These are phyloP conservation scores for Ogataea pignaliae DNA, from an alignment of 805 yeast species.

Conservation along the genomic window DNA sequence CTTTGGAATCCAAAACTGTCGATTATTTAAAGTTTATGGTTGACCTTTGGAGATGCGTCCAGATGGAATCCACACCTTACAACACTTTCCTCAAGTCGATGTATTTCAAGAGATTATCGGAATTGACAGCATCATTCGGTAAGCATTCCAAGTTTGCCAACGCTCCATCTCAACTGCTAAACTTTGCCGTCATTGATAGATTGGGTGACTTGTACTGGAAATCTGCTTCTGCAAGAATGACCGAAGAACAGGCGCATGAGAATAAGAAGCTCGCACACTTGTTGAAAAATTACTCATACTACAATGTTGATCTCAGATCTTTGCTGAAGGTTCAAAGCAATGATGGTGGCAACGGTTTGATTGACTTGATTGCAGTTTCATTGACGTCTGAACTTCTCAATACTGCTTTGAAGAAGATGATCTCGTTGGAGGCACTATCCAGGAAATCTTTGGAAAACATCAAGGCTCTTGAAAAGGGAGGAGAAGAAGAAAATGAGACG, in stretches of 20 bases:
- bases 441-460: not conserved
- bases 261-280: constrained; percentile 7
- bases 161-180: constrained; percentile 4
- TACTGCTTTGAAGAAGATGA: constrained; percentile 14
- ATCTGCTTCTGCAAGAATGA: constrained; percentile 3
- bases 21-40: constrained; percentile 1
- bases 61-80: constrained; percentile 6
- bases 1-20: not conserved
- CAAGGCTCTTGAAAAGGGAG: not conserved
- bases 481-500: too few relatives aligned
- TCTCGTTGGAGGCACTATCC: constrained; percentile 12
- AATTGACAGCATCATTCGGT: constrained; percentile 4
- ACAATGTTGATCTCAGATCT: constrained; percentile 6
- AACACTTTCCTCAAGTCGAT: constrained; percentile 21
- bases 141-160: constrained; percentile 1
- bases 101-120: constrained; percentile 14
- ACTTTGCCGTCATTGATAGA: constrained; percentile 11
- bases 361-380: constrained; percentile 8
- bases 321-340: constrained; percentile 1
- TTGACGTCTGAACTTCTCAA: constrained; percentile 10
- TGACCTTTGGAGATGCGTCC: constrained; percentile 6
- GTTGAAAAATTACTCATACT: constrained; percentile 11
- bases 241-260: not conserved
- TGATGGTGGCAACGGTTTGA: constrained; percentile 4
- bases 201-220: constrained; percentile 19